phyloP scores from a whole-genome alignment of 164 flowering plant species.

The Saururus chinensis region DNA sequence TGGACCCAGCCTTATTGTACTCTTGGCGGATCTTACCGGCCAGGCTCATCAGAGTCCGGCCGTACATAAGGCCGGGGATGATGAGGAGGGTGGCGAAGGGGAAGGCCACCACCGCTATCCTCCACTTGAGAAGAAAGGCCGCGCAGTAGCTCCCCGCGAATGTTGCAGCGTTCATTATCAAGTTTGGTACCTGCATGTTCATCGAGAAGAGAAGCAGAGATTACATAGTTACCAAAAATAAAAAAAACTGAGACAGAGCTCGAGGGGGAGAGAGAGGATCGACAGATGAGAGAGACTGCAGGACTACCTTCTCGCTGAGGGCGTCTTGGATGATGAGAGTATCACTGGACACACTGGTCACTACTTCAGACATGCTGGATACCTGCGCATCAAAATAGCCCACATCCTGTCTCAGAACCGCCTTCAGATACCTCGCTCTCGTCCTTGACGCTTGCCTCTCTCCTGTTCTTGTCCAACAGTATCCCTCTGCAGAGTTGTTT shows the following conservation, averaged over 20 bases:
- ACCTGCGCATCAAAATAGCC: slow-evolving; percentile 75
- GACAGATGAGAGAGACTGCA: too few relatives aligned
- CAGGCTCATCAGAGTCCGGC: slow-evolving; percentile 47
- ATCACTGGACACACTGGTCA: slow-evolving; percentile 67
- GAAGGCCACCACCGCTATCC: slow-evolving; percentile 55
- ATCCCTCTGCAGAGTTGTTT: slow-evolving; percentile 57
- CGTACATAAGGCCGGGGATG: slow-evolving; percentile 76
- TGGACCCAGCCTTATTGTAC: slow-evolving; percentile 49
- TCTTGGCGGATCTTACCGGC: slow-evolving; percentile 55
- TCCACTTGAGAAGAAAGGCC: slow-evolving; percentile 58
- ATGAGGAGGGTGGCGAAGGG: slow-evolving; percentile 55
- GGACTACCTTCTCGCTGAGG: slow-evolving; percentile 63
- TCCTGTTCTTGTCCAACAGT: slow-evolving; percentile 83
- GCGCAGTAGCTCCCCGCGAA: slow-evolving; percentile 52
- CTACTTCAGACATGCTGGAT: slow-evolving; percentile 60
- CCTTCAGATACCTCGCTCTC: slow-evolving; percentile 63
- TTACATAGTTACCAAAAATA: too few relatives aligned
- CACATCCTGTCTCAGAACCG: slow-evolving; percentile 77
- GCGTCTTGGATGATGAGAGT: slow-evolving; percentile 76
- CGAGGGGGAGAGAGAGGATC: too few relatives aligned
- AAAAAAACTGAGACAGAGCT: too few relatives aligned
- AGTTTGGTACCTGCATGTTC: slow-evolving; percentile 52
- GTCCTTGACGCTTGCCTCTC: slow-evolving; percentile 71
- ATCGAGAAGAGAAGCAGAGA: too few relatives aligned
- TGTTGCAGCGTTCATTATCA: slow-evolving; percentile 51